phyloP scores from a whole-genome alignment of 2,329 filamentous ascomycete genomes.

The Fusarium chlamydosporum region DNA sequence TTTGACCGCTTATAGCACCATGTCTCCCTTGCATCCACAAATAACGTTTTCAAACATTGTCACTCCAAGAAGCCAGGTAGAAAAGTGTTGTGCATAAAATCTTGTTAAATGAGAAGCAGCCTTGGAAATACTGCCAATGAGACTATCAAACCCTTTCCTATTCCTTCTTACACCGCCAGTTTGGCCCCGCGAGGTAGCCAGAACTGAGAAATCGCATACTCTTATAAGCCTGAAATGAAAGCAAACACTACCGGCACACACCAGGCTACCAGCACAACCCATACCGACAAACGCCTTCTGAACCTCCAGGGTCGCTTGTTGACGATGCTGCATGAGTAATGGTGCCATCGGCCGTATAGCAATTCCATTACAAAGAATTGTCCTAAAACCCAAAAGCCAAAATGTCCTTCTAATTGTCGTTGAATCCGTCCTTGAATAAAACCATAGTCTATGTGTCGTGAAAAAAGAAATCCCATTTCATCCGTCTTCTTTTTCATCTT shows the following conservation, averaged over 20 bases:
- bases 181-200: conserved; percentile 48
- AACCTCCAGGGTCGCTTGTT: conserved; percentile 35
- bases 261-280: conserved; percentile 18
- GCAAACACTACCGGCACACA: conserved; percentile 36
- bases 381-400: conserved; percentile 18
- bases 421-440: conserved; percentile 41
- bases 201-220: conserved; percentile 28
- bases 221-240: conserved; percentile 23
- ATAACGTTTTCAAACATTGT: not conserved
- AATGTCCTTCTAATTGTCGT: conserved; percentile 39
- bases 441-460: conserved; percentile 46
- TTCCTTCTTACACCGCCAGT: conserved; percentile 47
- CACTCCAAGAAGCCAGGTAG: conserved; percentile 7
- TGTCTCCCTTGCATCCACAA: conserved; percentile 6
- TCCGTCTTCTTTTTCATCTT: conserved; percentile 42
- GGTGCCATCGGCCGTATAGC: conserved; percentile 33
- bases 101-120: conserved; percentile 37
- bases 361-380: conserved; percentile 41
- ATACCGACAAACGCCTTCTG: conserved; percentile 21
- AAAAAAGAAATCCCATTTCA: conserved; percentile 39
- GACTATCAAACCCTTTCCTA: conserved; percentile 13
- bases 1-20: conserved; percentile 12
- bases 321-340: conserved; percentile 22
- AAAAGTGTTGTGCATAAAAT: conserved; percentile 15
- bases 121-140: conserved; percentile 39